Percentiles rank a stretch among this genome's conserved stretches.
Evolutionary conservation across 306 rosid species (phyloP).

Genomic region (Comarum palustre): DNA sequence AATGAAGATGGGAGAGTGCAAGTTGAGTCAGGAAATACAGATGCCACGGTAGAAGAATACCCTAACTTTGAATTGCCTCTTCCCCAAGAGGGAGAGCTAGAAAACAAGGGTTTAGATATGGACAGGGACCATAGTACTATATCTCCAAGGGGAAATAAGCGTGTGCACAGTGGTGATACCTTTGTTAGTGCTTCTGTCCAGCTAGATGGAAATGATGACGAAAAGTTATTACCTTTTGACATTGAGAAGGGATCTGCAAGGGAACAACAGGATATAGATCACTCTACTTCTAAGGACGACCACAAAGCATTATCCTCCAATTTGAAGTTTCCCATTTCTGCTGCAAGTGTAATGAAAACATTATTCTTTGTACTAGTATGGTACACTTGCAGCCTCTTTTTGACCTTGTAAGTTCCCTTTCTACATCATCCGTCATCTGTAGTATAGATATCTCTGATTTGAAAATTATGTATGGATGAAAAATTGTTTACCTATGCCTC

Average conservation of each 20-base stretch:
- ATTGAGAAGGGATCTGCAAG: conserved; percentile 50
- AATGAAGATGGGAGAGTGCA: conserved; percentile 48
- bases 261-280: conserved; percentile 31
- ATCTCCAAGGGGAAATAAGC: conserved; percentile 45
- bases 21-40: conserved; percentile 40
- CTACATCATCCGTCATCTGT: conserved; percentile 17
- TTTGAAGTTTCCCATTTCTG: conserved; percentile 40
- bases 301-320: conserved; percentile 30
- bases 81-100: conserved; percentile 42
- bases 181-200: conserved; percentile 47
- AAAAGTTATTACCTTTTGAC: conserved; percentile 60
- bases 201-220: conserved; percentile 43
- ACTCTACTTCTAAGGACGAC: conserved; percentile 32
- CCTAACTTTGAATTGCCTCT: conserved; percentile 58
- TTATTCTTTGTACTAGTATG: conserved; percentile 74
- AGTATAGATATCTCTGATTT: neutral
- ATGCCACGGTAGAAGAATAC: conserved; percentile 46
- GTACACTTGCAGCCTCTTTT: conserved; percentile 89
- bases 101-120: conserved; percentile 34
- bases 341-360: conserved; percentile 66
- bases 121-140: conserved; percentile 32
- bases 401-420: conserved; percentile 83
- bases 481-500: neutral
- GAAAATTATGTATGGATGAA: conserved; percentile 16
- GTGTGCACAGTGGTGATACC: conserved; percentile 37